Conservation (phyloP, 1,284 basidiomycete genomes). For the Leccinum angustisporum region DNA sequence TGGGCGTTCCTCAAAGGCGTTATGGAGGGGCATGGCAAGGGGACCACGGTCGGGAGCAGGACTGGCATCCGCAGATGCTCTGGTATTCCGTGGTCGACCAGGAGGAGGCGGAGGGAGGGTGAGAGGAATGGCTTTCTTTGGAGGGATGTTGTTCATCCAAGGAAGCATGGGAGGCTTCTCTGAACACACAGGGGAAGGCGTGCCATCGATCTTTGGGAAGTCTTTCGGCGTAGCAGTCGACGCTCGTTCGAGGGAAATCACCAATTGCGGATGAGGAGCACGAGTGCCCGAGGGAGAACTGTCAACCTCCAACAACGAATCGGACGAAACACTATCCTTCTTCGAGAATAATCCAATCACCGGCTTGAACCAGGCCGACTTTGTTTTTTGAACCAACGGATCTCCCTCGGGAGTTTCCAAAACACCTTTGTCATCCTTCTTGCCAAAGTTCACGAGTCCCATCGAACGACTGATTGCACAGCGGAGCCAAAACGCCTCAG, state of each 20-base stretch:
- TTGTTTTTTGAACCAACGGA: constrained; percentile 21
- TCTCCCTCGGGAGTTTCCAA: constrained; percentile 23
- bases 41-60: constrained; percentile 25
- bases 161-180: constrained; percentile 35
- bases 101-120: constrained; percentile 30
- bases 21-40: constrained; percentile 55
- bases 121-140: constrained; percentile 29
- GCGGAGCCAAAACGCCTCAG: constrained; percentile 13
- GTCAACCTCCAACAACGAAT: constrained; percentile 27
- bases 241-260: constrained; percentile 44
- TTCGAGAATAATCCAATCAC: constrained; percentile 25
- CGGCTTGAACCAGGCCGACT: constrained; percentile 30
- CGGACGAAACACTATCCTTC: constrained; percentile 5
- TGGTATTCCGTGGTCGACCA: constrained; percentile 32
- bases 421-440: constrained; percentile 37
- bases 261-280: constrained; percentile 39
- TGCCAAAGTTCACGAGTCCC: constrained; percentile 48
- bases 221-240: constrained; percentile 22
- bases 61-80: constrained; percentile 29
- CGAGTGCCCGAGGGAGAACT: constrained; percentile 17
- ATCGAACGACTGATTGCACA: constrained; percentile 38
- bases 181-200: constrained; percentile 26
- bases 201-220: constrained; percentile 37
- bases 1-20: constrained; percentile 41
- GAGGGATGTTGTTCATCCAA: constrained; percentile 38